These are phyloP conservation scores for Cryptomeria japonica DNA, from an alignment of 75 land plant species.

Conservation along the genomic window DNA sequence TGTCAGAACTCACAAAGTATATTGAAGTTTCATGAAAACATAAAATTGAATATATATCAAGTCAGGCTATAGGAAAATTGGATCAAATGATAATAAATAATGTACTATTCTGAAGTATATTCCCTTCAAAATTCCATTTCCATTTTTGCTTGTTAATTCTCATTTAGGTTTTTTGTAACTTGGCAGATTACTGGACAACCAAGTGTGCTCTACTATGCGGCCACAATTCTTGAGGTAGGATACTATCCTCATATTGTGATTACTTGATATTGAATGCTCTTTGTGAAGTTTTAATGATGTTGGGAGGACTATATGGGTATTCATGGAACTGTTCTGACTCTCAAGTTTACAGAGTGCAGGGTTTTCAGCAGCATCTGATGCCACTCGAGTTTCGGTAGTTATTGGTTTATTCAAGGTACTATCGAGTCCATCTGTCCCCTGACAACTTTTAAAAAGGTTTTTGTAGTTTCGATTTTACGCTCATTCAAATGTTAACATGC, in stretches of 20 bases:
- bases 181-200: constrained; percentile 80
- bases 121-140: background rate
- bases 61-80: background rate
- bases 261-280: no score
- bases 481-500: background rate
- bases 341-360: constrained; percentile 66
- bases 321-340: background rate
- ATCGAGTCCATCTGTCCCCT: background rate
- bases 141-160: background rate
- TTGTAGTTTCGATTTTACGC: background rate
- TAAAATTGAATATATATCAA: background rate
- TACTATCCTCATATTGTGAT: background rate
- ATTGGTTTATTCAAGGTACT: constrained; percentile 82
- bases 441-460: background rate
- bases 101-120: background rate
- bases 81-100: background rate
- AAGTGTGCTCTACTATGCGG: constrained; percentile 80
- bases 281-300: background rate
- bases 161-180: background rate
- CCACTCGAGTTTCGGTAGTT: constrained; percentile 75
- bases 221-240: constrained; percentile 63
- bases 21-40: background rate
- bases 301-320: background rate
- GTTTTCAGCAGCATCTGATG: constrained; percentile 85
- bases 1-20: background rate